Percentiles rank a stretch among this genome's conserved stretches.
phyloP scores from a whole-genome alignment of 805 yeast species.

The Schwanniomyces yamadae region DNA sequence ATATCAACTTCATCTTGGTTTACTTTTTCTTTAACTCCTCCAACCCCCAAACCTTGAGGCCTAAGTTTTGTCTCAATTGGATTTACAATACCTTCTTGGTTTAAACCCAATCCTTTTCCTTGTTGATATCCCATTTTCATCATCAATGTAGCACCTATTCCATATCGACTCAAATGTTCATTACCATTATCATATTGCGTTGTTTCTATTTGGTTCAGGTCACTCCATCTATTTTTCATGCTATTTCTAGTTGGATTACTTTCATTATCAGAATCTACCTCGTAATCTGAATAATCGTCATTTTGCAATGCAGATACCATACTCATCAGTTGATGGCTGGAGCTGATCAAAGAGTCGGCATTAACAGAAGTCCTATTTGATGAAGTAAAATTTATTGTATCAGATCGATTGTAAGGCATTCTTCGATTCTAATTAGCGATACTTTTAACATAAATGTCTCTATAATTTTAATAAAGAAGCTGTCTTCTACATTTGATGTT shows the following conservation, averaged over 20 bases:
- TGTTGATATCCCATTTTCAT: slow-evolving; percentile 82
- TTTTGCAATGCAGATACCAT: slow-evolving; percentile 13
- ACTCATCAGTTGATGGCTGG: slow-evolving; percentile 4
- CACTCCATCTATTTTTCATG: slow-evolving; percentile 7
- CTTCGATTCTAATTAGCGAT: too few species aligned
- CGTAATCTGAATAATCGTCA: slow-evolving; percentile 21
- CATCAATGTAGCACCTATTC: slow-evolving; percentile 80
- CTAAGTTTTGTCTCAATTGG: slow-evolving; percentile 74
- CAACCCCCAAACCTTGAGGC: slow-evolving; percentile 72
- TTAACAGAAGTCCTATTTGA: too few species aligned
- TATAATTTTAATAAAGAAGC: too few species aligned
- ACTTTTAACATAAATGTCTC: too few species aligned
- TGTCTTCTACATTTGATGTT: too few species aligned
- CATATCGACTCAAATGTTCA: slow-evolving; percentile 44
- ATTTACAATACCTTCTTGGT: slow-evolving; percentile 69
- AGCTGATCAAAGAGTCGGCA: too few species aligned
- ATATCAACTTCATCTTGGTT: slow-evolving; percentile 16
- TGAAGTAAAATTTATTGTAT: too few species aligned
- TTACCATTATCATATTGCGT: neutral
- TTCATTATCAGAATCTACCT: slow-evolving; percentile 10
- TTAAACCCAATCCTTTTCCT: slow-evolving; percentile 82
- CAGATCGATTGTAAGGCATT: too few species aligned
- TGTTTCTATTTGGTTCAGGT: too few species aligned
- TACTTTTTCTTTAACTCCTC: slow-evolving; percentile 49
- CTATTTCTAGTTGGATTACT: slow-evolving; percentile 1